These are phyloP conservation scores for Clonostachys rosea DNA, from an alignment of 2,329 filamentous ascomycete species.

Conservation along the genomic window DNA sequence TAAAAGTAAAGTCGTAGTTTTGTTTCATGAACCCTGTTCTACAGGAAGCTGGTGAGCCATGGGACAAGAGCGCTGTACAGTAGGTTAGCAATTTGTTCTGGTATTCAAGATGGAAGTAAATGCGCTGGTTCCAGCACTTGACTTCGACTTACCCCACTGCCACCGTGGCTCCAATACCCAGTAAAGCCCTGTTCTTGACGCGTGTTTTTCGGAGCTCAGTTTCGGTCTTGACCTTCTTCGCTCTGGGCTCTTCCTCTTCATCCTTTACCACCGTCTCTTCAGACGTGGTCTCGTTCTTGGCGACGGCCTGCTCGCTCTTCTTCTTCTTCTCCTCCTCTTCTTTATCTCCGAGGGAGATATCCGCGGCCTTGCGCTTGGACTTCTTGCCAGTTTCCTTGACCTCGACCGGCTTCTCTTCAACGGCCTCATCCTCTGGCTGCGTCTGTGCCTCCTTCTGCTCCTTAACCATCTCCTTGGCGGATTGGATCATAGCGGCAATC, in stretches of 20 bases:
- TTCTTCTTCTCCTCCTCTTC: conserved; percentile 30
- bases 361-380: conserved; percentile 69
- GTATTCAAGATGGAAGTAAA: background rate
- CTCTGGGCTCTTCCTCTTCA: conserved; percentile 36
- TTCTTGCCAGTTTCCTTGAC: conserved; percentile 19
- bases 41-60: conserved; percentile 7
- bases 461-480: conserved; percentile 85
- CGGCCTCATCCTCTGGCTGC: conserved; percentile 28
- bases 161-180: conserved; percentile 82
- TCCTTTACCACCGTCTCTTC: conserved; percentile 20
- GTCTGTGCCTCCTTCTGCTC: conserved; percentile 34
- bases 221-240: conserved; percentile 81
- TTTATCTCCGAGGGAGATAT: conserved; percentile 30
- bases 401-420: conserved; percentile 22
- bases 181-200: conserved; percentile 78
- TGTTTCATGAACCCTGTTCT: background rate
- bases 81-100: background rate
- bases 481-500: conserved; percentile 76
- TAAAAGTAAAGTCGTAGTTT: background rate
- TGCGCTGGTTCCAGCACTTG: background rate
- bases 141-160: conserved; percentile 74
- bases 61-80: conserved; percentile 3
- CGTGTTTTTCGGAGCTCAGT: conserved; percentile 79
- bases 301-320: conserved; percentile 73
- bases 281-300: conserved; percentile 40